A percentile compares a stretch with the other conserved stretches of the same genome.
Conservation (phyloP, 441 rosid genomes). For the Manihot esculenta region DNA sequence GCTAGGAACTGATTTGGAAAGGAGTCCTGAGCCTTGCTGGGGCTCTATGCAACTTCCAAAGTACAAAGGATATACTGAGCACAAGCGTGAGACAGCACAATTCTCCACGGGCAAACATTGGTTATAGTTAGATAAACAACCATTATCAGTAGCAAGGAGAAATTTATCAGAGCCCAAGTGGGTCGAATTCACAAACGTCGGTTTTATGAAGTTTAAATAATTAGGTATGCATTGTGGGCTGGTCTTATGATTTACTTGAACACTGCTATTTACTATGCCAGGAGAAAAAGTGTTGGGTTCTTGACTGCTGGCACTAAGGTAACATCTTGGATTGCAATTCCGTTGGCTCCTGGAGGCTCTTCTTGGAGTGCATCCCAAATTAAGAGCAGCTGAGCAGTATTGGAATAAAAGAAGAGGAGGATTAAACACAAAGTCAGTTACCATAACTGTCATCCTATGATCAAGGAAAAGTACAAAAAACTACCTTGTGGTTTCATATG, state of each 20-base stretch:
- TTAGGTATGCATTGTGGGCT: slow-evolving; percentile 26
- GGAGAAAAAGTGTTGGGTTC: slow-evolving; percentile 35
- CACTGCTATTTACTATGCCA: slow-evolving; percentile 18
- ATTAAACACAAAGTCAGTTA: background rate
- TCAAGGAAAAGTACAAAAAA: too few relatives aligned
- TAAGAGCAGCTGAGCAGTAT: slow-evolving; percentile 81
- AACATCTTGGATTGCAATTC: slow-evolving; percentile 65
- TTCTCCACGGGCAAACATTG: slow-evolving; percentile 20
- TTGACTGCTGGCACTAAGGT: slow-evolving; percentile 58
- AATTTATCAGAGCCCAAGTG: slow-evolving; percentile 29
- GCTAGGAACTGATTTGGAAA: slow-evolving; percentile 30
- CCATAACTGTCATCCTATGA: too few relatives aligned
- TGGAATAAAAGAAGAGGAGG: slow-evolving; percentile 12
- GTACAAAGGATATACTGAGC: slow-evolving; percentile 62
- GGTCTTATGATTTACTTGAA: slow-evolving; percentile 26
- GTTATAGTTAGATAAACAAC: slow-evolving; percentile 16
- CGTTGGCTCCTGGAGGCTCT: slow-evolving; percentile 95
- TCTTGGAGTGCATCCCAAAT: slow-evolving; percentile 85
- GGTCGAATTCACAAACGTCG: slow-evolving; percentile 18
- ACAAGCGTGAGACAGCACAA: slow-evolving; percentile 22
- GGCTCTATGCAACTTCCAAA: slow-evolving; percentile 34
- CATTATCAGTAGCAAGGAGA: slow-evolving; percentile 27
- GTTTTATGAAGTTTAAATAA: slow-evolving; percentile 38
- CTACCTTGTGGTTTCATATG: too few relatives aligned
- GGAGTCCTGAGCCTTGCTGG: slow-evolving; percentile 18